phyloP scores from a whole-genome alignment of 805 yeast genomes.

The Millerozyma acaciae region DNA sequence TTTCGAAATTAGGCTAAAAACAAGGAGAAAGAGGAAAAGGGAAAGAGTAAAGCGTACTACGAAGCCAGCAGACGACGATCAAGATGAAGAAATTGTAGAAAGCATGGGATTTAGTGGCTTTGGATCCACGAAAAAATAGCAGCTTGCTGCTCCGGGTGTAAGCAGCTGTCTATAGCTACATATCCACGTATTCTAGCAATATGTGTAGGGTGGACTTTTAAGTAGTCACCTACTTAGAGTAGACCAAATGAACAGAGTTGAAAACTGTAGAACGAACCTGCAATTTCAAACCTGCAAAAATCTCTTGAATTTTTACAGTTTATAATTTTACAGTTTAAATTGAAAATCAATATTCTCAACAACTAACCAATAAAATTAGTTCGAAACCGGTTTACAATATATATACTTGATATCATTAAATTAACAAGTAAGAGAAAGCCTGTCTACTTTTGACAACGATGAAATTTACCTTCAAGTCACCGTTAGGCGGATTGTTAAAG shows the following conservation, averaged over 20 bases:
- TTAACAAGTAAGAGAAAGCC: slow-evolving; percentile 1
- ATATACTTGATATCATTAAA: slow-evolving; percentile 1
- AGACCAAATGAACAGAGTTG: too few relatives aligned
- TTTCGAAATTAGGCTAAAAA: slow-evolving; percentile 34
- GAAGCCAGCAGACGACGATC: slow-evolving; percentile 10
- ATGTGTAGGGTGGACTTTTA: too few relatives aligned
- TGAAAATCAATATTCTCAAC: slow-evolving; percentile 8
- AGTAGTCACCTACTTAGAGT: too few relatives aligned
- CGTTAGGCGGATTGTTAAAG: slow-evolving; percentile 36
- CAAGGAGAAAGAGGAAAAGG: slow-evolving; percentile 24
- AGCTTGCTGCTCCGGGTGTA: too few relatives aligned
- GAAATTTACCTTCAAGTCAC: slow-evolving; percentile 42
- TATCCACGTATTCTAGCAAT: too few relatives aligned
- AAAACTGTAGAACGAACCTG: too few relatives aligned
- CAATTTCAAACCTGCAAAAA: slow-evolving; percentile 5
- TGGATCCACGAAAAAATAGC: slow-evolving; percentile 46
- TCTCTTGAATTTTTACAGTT: slow-evolving; percentile 1
- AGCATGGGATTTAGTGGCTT: slow-evolving; percentile 63
- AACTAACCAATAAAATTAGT: slow-evolving; percentile 20
- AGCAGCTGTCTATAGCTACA: too few relatives aligned
- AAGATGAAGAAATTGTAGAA: slow-evolving; percentile 17
- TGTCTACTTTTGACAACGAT: too few relatives aligned
- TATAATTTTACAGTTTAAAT: slow-evolving; percentile 7
- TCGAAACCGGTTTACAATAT: slow-evolving; percentile 12
- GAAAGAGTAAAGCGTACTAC: slow-evolving; percentile 15